phyloP scores from a whole-genome alignment of 2,329 filamentous ascomycete genomes.

The Colletotrichum liaoningense region DNA sequence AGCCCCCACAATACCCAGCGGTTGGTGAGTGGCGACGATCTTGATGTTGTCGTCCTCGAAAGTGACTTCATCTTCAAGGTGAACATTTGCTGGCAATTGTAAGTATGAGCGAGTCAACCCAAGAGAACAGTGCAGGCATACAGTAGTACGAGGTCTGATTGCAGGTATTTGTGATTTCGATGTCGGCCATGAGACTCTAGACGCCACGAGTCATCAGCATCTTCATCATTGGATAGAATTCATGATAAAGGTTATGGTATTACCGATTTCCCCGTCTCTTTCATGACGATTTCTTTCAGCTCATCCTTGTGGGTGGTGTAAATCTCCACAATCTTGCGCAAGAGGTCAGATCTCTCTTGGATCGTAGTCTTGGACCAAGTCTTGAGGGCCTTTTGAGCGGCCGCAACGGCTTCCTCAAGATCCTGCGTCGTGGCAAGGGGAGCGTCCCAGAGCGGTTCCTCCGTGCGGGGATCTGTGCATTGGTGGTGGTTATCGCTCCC shows the following conservation, averaged over 20 bases:
- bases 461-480: constrained; percentile 45
- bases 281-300: constrained; percentile 56
- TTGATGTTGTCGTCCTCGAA: constrained; percentile 56
- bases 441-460: constrained; percentile 50
- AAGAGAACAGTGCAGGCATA: constrained; percentile 34
- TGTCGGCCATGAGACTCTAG: constrained; percentile 46
- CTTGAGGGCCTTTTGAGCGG: constrained; percentile 57
- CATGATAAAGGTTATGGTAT: neutral
- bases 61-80: constrained; percentile 58
- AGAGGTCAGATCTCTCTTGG: constrained; percentile 53
- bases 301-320: constrained; percentile 53
- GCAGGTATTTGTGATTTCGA: constrained; percentile 51
- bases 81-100: constrained; percentile 42
- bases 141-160: constrained; percentile 51
- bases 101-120: neutral
- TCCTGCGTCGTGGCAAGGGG: constrained; percentile 55
- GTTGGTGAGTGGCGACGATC: constrained; percentile 55
- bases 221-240: neutral
- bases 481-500: constrained; percentile 10
- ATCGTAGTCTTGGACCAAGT: constrained; percentile 58
- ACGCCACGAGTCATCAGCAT: neutral
- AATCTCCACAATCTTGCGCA: constrained; percentile 53
- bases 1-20: constrained; percentile 62
- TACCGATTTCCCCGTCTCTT: constrained; percentile 65
- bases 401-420: constrained; percentile 57